Evolutionary conservation across 2,329 filamentous ascomycete species (phyloP).

Genomic region (Botrytis deweyae): DNA sequence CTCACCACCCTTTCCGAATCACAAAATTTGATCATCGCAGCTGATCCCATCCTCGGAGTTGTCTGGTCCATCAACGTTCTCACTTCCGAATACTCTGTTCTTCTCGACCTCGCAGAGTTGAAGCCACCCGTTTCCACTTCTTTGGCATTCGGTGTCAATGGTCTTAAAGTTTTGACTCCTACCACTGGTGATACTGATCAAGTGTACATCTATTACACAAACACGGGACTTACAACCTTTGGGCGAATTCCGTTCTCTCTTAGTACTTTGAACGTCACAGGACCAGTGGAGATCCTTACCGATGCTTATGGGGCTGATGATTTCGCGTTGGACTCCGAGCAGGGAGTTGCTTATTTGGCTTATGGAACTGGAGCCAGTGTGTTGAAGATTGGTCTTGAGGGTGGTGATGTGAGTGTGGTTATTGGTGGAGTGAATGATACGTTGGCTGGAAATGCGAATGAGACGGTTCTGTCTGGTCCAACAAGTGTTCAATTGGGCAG

Average conservation of each 20-base stretch:
- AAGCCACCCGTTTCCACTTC: neutral
- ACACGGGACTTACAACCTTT: constrained; percentile 16
- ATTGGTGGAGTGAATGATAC: constrained; percentile 10
- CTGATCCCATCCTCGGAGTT: constrained; percentile 34
- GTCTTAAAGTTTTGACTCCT: constrained; percentile 21
- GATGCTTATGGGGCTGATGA: constrained; percentile 24
- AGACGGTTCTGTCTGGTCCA: constrained; percentile 20
- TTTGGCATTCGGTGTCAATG: constrained; percentile 25
- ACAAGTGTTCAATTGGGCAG: constrained; percentile 26
- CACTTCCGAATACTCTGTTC: constrained; percentile 27
- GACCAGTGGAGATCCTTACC: constrained; percentile 23
- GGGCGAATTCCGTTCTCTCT: constrained; percentile 28
- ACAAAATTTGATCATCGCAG: constrained; percentile 29
- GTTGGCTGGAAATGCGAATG: constrained; percentile 18
- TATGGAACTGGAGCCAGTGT: constrained; percentile 19
- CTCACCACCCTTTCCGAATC: constrained; percentile 28
- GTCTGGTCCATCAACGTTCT: constrained; percentile 35
- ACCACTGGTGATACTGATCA: constrained; percentile 6
- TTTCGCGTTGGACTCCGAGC: constrained; percentile 23
- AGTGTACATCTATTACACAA: constrained; percentile 27
- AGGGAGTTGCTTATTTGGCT: constrained; percentile 23
- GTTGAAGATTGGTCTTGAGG: constrained; percentile 18
- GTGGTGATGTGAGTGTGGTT: neutral
- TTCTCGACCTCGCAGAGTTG: constrained; percentile 32
- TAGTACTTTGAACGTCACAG: constrained; percentile 17